Conservation (phyloP, 495 filamentous ascomycete genomes). For the Tetracladium setigerum region DNA sequence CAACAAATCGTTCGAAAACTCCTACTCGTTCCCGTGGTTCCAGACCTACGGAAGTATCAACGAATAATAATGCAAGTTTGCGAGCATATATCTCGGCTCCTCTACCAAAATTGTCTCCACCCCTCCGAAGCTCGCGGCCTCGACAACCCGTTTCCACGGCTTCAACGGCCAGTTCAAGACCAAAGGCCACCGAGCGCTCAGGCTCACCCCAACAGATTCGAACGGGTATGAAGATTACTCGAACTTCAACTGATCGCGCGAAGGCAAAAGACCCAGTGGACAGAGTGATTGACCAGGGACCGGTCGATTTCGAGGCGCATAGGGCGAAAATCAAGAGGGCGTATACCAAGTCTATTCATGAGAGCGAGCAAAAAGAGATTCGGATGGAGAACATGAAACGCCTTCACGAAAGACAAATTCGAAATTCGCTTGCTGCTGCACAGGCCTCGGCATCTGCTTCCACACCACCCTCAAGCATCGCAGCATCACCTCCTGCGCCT, state of each 20-base stretch:
- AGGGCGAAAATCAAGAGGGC: constrained; percentile 72
- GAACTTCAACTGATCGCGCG: constrained; percentile 26
- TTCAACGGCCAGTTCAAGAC: constrained; percentile 56
- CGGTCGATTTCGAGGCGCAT: constrained; percentile 69
- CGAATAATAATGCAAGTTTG: constrained; percentile 34
- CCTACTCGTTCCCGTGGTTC: constrained; percentile 25
- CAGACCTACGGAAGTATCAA: constrained; percentile 15
- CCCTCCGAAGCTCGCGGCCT: constrained; percentile 73
- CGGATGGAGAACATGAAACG: constrained; percentile 28
- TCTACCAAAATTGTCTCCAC: constrained; percentile 50
- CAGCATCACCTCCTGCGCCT: constrained; percentile 1
- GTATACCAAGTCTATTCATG: constrained; percentile 68
- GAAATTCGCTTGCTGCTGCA: constrained; percentile 21
- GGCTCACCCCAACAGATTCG: constrained; percentile 12
- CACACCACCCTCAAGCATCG: neutral
- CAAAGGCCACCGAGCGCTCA: constrained; percentile 38
- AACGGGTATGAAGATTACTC: constrained; percentile 29
- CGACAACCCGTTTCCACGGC: constrained; percentile 72
- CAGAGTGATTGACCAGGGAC: constrained; percentile 32
- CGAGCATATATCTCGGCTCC: constrained; percentile 45
- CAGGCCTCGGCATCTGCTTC: constrained; percentile 27
- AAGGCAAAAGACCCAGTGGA: constrained; percentile 29
- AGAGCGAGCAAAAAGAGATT: constrained; percentile 54
- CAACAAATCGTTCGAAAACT: constrained; percentile 30
- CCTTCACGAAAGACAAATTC: constrained; percentile 33